phyloP scores from a whole-genome alignment of 306 rosid genomes.

The Cucurbita moschata region DNA sequence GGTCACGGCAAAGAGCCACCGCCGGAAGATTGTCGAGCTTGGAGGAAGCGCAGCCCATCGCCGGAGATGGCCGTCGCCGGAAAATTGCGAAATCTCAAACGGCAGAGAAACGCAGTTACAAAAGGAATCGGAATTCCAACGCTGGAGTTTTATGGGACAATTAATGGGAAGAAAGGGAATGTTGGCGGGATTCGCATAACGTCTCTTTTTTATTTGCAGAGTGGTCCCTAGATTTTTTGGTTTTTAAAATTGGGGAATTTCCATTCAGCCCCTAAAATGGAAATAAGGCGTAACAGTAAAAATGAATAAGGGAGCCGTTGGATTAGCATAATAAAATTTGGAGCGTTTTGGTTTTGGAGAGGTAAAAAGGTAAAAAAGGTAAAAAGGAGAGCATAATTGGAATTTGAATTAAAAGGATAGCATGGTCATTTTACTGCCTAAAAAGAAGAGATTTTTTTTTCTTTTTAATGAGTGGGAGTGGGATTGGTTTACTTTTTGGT shows the following conservation, averaged over 20 bases:
- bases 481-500: neutral
- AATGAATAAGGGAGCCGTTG: neutral
- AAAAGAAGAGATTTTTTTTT: neutral
- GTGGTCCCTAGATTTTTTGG: neutral
- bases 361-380: neutral
- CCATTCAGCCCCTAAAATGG: neutral
- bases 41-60: slow-evolving; percentile 70
- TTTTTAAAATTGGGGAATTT: neutral
- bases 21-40: slow-evolving; percentile 53
- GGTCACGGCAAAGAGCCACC: slow-evolving; percentile 75
- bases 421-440: neutral
- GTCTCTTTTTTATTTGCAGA: slow-evolving; percentile 3
- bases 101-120: neutral
- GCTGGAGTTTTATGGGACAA: neutral
- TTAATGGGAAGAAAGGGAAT: neutral
- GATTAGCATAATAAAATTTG: neutral
- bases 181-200: slow-evolving; percentile 12
- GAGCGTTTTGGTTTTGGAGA: neutral
- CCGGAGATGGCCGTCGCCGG: neutral
- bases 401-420: neutral
- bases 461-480: neutral
- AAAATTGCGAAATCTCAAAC: neutral
- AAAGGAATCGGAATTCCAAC: neutral
- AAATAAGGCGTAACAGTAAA: neutral
- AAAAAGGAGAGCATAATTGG: neutral